Base-by-base conservation (phyloP, 2,329 filamentous ascomycete species). In the Stachybotrys chlorohalonatus region DNA sequence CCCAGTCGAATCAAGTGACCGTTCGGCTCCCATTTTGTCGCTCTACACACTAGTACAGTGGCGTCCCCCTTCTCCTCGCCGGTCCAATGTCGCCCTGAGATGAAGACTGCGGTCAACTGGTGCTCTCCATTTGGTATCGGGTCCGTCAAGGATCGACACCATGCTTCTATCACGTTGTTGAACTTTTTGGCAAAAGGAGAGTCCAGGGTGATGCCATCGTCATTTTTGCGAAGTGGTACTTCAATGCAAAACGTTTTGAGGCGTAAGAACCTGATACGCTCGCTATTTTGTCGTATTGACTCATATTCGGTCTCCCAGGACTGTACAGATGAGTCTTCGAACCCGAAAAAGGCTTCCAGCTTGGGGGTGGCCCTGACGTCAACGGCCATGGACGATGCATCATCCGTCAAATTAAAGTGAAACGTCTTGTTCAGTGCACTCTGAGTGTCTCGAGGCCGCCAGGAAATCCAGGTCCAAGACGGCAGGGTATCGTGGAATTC, bases 381-480 rank as follows among this genome's bases (percentile, higher is more conserved):
- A 31, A 65, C 61, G 24, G 68, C 56, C 13, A 67, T 56, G 5
- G 66, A 63, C 7, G 60, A 57, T 5, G 61, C 54, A 16, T 67
- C 63, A 24, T 59, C 62, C 5, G 69, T 62, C 54, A 69, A 64
- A 49, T 64, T 66, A 49, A 71, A 63, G 53, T 62, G 62, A 56
- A 72, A 67, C 42, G 55, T 51, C 24, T 56, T 31, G 42, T 54
- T 48, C 2, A 31, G 32, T 2, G 50, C 31, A 24, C 16, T 50
- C 45, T 52, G 54, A 42, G 6, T 11, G 31, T 7, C 13, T 24
- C 50, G 32, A 7, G 36, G 32, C 6, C 50, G 50, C 70, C 70
- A 72, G 5, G 68, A 63, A 7, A 72, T 64, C 70, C 70, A 72
- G 5, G 68, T 69, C 70, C 70, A 72, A 0, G 70, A 72, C 2